Evolutionary conservation across 371 early-diverging fungal species (phyloP), one percentile per base, ranked within the genome.

Genomic region (Synchytrium microbalum): DNA sequence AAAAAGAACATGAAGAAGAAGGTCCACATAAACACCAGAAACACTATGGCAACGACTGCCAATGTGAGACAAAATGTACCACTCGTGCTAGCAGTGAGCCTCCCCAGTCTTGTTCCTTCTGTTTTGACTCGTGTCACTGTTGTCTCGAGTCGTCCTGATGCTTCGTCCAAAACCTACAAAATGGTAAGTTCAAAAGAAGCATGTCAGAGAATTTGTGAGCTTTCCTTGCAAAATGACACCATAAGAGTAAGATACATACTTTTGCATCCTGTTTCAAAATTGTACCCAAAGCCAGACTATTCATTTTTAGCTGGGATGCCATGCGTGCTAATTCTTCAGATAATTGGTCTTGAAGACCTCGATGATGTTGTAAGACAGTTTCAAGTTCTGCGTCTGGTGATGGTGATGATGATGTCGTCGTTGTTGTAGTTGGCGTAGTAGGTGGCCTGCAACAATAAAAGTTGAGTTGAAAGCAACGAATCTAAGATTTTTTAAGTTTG

Each of bases 31-130:
- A 89, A 88, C 67, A 82, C 79, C 46, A 85, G 68, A 58, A 79
- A 80, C 2, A 87, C 89, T 64, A 86, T 75, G 27, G 84, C 65
- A 16, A 88, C 75, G 19, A 83, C 71, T 26, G 80, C 71, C 75
- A 84, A 79, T 0, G 83, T 82, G 75, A 88, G 75, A 55, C 86
- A 87, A 28, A 85, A 86, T 3, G 89, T 89, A 26, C 81, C 80
- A 80, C 88, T 83, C 1, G 86, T 77, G 56, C 80, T 84, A 52
- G 76, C 70, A 65, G 82, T 79, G 64, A 85, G 83, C 32, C 67
- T 67, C 62, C 72, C 75, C 27, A 89, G 73, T 59, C 88, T 74
- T 8, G 67, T 64, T 29, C 83, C 77, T 61, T 86, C 86, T 26
- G 61, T 69, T 29, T 75, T 72, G 65, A 86, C 68, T 14, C 74